Conservation (phyloP, 768 basidiomycete species). For the Tylopilus felleus region DNA sequence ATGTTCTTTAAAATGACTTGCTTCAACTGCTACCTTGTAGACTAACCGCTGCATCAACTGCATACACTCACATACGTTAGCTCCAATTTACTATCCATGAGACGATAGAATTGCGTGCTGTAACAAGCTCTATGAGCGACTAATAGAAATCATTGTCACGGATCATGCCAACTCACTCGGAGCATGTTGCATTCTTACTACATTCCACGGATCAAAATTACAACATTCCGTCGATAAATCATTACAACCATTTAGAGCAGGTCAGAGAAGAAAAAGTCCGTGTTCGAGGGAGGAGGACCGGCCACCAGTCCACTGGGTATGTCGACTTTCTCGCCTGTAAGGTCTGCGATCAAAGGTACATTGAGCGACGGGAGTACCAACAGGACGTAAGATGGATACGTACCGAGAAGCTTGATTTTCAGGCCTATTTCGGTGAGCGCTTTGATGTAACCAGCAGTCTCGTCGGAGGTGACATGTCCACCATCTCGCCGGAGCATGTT, state of each 20-base stretch:
- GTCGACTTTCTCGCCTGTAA: constrained; percentile 86
- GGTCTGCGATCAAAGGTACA: constrained; percentile 47
- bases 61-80: constrained; percentile 33
- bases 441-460: constrained; percentile 83
- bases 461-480: constrained; percentile 78
- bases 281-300: constrained; percentile 76
- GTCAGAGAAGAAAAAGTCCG: constrained; percentile 86
- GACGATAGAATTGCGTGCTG: constrained; percentile 16
- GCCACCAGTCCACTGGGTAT: constrained; percentile 76
- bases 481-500: constrained; percentile 82
- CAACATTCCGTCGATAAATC: not conserved
- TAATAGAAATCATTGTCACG: constrained; percentile 23
- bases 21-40: constrained; percentile 30
- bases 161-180: not conserved
- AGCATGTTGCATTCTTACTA: constrained; percentile 3
- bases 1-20: constrained; percentile 1
- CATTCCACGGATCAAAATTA: constrained; percentile 6
- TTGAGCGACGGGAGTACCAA: not conserved
- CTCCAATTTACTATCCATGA: constrained; percentile 16
- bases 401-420: constrained; percentile 86
- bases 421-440: constrained; percentile 88
- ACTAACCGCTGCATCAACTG: constrained; percentile 54
- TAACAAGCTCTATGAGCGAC: constrained; percentile 22
- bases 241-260: constrained; percentile 28
- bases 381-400: constrained; percentile 21